These are phyloP conservation scores for Aspergillus uvarum DNA, from an alignment of 2,329 filamentous ascomycete genomes.

Conservation along the genomic window DNA sequence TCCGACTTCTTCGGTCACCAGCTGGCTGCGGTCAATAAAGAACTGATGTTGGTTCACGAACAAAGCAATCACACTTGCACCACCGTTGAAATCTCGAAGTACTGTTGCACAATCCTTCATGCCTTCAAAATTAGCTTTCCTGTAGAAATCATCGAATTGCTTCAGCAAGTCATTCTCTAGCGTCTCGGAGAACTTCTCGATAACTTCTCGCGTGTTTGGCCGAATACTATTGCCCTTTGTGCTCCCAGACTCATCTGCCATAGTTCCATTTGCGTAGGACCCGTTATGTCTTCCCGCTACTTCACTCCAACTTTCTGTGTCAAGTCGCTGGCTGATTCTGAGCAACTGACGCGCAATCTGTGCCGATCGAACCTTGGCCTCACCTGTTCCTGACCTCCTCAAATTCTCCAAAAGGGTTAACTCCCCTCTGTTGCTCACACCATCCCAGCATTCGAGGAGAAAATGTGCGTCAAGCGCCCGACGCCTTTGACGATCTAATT, in stretches of 20 bases:
- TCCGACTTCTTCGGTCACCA: conserved; percentile 79
- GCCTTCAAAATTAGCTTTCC: conserved; percentile 91
- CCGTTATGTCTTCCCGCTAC: conserved; percentile 55
- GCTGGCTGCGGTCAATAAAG: conserved; percentile 93
- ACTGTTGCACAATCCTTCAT: conserved; percentile 98
- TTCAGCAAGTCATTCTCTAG: conserved; percentile 92
- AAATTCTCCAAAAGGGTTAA: conserved; percentile 86
- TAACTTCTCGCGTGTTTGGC: conserved; percentile 75
- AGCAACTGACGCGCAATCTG: conserved; percentile 91
- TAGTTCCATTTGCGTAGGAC: conserved; percentile 27
- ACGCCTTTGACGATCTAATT: conserved; percentile 87
- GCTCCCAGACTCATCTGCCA: conserved; percentile 50
- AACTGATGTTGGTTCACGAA: conserved; percentile 99
- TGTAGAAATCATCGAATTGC: conserved; percentile 96
- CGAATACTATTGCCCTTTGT: conserved; percentile 45
- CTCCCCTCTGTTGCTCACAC: conserved; percentile 86
- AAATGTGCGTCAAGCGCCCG: conserved; percentile 92
- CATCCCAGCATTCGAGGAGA: conserved; percentile 93
- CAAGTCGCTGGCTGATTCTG: conserved; percentile 88
- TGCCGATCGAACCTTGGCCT: conserved; percentile 91
- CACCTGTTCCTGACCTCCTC: conserved; percentile 76
- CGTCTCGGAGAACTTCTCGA: conserved; percentile 95
- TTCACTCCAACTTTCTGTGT: conserved; percentile 69
- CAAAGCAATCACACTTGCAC: conserved; percentile 87
- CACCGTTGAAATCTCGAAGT: conserved; percentile 91